Evolutionary conservation across 441 rosid genomes (phyloP), one percentile per base, ranked within the genome.

Genomic region (Flueggea neowawraea): DNA sequence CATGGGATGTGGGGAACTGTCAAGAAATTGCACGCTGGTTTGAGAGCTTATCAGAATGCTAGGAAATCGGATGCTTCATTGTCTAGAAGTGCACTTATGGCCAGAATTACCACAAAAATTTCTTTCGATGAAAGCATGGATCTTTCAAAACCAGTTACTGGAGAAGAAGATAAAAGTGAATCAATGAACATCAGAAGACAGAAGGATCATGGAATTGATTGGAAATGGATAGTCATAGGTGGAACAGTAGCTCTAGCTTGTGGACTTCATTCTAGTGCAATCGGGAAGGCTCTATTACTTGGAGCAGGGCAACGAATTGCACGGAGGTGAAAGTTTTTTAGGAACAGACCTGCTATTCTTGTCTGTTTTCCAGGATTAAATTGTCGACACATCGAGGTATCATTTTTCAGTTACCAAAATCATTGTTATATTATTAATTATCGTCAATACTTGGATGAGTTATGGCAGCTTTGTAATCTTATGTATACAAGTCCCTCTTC

Each of bases 1-100:
- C 98, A 93, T 67, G 98, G 95, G 54, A 90, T 90, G 97, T 90
- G 97, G 98, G 98, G 97, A 69, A 86, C 96, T 0, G 82, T 88
- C 58, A 93, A 87, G 78, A 93, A 88, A 74, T 67, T 90, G 57
- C 90, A 90, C 69, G 79, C 89, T 0, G 96, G 96, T 31, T 70
- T 93, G 80, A 84, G 96, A 72, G 90, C 83, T 0, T 93, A 88
- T 76, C 97, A 90, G 81, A 81, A 75, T 12, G 87, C 89, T 14
- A 75, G 89, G 66, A 88, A 78, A 76, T 16, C 73, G 10, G 97
- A 82, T 47, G 49, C 76, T 4, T 16, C 86, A 63, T 65, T 88
- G 16, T 88, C 98, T 31, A 80, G 91, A 76, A 73, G 86, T 12
- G 95, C 93, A 2, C 81, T 75, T 5, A 80, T 83, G 80, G 96